Evolutionary conservation across 257 asterid genomes (phyloP).

Genomic region (Solanum megistacrolobum): DNA sequence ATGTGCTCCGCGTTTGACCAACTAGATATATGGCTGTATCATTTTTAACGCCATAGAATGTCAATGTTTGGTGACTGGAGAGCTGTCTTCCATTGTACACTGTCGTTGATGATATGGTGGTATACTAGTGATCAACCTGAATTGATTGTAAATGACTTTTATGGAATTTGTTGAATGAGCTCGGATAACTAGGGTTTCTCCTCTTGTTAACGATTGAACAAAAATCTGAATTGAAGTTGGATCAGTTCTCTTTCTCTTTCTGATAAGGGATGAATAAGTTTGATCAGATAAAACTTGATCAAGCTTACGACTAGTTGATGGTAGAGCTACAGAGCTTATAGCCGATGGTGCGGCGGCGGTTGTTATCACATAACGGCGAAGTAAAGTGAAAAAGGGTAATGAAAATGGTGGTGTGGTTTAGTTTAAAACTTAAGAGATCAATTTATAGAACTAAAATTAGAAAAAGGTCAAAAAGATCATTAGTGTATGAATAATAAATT

Average conservation of each 20-base stretch:
- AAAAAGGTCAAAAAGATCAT: background rate
- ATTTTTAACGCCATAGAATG: background rate
- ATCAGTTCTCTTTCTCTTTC: background rate
- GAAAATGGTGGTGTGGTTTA: background rate
- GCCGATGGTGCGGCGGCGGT: accelerated
- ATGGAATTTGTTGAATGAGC: background rate
- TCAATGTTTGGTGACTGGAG: background rate
- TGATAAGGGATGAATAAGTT: background rate
- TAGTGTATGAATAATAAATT: no score
- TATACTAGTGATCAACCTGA: background rate
- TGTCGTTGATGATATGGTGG: background rate
- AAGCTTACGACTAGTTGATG: background rate
- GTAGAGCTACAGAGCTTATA: background rate
- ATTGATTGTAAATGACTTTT: no score
- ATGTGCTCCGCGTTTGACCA: no score
- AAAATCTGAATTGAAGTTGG: background rate
- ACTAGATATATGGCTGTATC: background rate
- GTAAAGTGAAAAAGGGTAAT: no score
- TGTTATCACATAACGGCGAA: background rate
- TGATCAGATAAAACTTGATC: background rate
- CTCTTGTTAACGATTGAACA: background rate
- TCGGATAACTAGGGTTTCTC: background rate
- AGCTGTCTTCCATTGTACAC: background rate
- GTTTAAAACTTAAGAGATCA: background rate
- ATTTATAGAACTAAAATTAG: background rate